Base-by-base conservation (phyloP, 495 filamentous ascomycete genomes). In the Penicillium dipodomyicola region DNA sequence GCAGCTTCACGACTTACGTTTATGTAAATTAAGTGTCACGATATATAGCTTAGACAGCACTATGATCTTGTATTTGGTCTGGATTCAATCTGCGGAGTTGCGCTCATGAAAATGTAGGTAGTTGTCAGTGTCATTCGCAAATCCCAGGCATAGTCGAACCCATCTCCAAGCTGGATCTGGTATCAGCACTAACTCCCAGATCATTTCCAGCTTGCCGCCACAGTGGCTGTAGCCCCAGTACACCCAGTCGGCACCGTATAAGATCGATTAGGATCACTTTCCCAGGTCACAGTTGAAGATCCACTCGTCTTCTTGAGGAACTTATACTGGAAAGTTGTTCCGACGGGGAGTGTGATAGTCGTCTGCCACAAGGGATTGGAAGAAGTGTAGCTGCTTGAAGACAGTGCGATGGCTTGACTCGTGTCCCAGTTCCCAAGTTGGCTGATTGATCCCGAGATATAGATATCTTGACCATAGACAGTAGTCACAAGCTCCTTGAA, bases 181-280 rank as follows among this genome's bases (percentile, higher is more conserved):
- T 23, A 20, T n/a, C 4, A 23, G 1, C 5, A 17, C n/a, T 54
- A 15, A 46, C 14, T 19, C 15, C 11, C 15, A 29, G 6, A 19
- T 45, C 57, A 67, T 44, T 59, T 59, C 67, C 67, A 70, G 5
- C 65, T 67, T 8, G 65, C 63, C 9, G 50, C 51, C 5, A 59
- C 65, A 4, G 65, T 70, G 2, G 63, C 65, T 12, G 63, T 67
- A 17, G 58, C 29, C 10, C 65, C 67, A 12, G 49, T 46, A 65
- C 83, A 83, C 12, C 71, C 72, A 15, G 57, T 65, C 1, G 82
- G 71, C n/a, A 87, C 81, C 0, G 77, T 81, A 59, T 77, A 86
- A 5, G 61, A 68, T 41, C 80, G 74, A 59, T 90, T 86, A 1
- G 83, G 80, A 67, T 86, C 85, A 25, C 75, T 71, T 65, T 89